Percentiles rank a stretch among this genome's conserved stretches.
These are phyloP conservation scores for Lycium barbarum DNA, from an alignment of 257 asterid genomes.

Conservation along the genomic window DNA sequence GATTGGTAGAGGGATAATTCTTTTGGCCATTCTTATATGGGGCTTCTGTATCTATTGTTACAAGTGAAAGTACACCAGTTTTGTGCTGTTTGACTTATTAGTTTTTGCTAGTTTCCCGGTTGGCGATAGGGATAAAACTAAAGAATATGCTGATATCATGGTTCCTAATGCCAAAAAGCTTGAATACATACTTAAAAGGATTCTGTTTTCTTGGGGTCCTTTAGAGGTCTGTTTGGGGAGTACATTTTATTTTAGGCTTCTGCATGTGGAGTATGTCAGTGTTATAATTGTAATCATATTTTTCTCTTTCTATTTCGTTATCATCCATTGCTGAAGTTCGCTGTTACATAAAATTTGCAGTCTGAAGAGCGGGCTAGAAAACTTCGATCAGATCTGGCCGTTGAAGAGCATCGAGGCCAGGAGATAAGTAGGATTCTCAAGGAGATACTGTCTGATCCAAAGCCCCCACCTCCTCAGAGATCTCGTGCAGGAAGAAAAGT, in stretches of 20 bases:
- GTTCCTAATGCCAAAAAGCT: not conserved
- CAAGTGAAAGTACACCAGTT: not conserved
- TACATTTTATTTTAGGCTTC: not conserved
- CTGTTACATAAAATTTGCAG: slow-evolving; percentile 51
- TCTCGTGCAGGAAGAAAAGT: slow-evolving; percentile 78
- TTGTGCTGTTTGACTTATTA: not conserved
- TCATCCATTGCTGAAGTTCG: not conserved
- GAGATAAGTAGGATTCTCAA: slow-evolving; percentile 77
- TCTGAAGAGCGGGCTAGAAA: slow-evolving; percentile 87
- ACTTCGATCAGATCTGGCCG: slow-evolving; percentile 81
- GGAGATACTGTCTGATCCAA: slow-evolving; percentile 69
- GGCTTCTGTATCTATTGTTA: slow-evolving; percentile 7
- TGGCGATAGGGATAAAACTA: not conserved
- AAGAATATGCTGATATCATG: not conserved
- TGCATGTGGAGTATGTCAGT: slow-evolving; percentile 10
- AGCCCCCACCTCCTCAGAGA: slow-evolving; percentile 53
- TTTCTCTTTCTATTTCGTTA: not conserved
- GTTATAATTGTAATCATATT: not conserved
- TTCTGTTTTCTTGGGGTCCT: slow-evolving; percentile 12
- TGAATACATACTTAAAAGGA: not conserved
- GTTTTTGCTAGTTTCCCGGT: not conserved
- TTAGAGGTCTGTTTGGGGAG: not conserved
- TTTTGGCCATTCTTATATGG: slow-evolving; percentile 2
- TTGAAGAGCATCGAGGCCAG: slow-evolving; percentile 79
- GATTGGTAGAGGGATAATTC: slow-evolving; percentile 22